Percentiles rank a stretch among this genome's conserved stretches.
Evolutionary conservation across 768 basidiomycete species (phyloP).

Genomic region (Auricularia cornea): DNA sequence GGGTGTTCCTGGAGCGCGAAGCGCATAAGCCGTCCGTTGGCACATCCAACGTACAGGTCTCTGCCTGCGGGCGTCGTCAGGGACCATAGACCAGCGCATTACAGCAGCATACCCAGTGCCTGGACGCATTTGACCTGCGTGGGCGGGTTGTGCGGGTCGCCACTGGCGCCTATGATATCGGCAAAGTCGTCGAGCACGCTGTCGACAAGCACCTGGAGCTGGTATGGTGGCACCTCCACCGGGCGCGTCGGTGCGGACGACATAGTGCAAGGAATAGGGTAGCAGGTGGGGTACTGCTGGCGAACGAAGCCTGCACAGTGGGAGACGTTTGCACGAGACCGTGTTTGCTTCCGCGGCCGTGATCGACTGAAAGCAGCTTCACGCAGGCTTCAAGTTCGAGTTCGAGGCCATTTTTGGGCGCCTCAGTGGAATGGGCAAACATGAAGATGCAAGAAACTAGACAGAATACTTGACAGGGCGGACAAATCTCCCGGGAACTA

Average conservation of each 20-base stretch:
- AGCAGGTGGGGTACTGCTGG: too few relatives aligned
- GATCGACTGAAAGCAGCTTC: too few relatives aligned
- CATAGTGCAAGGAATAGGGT: constrained; percentile 26
- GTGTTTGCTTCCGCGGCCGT: too few relatives aligned
- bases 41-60: constrained; percentile 81
- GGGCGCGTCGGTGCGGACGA: constrained; percentile 32
- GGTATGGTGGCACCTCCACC: constrained; percentile 54
- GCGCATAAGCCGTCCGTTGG: constrained; percentile 76
- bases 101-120: constrained; percentile 41
- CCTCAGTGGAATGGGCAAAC: too few relatives aligned
- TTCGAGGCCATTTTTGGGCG: too few relatives aligned
- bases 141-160: constrained; percentile 12
- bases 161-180: constrained; percentile 8
- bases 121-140: constrained; percentile 37
- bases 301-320: too few relatives aligned
- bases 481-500: too few relatives aligned
- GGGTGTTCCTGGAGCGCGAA: constrained; percentile 61
- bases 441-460: too few relatives aligned
- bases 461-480: too few relatives aligned
- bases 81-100: constrained; percentile 4
- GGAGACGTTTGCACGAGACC: too few relatives aligned
- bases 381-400: too few relatives aligned
- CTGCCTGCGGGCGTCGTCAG: constrained; percentile 38
- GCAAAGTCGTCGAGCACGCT: constrained; percentile 20
- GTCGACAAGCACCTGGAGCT: constrained; percentile 41